Conservation (phyloP, 352 stramenopile species). For the Hyaloperonospora arabidopsidis region DNA sequence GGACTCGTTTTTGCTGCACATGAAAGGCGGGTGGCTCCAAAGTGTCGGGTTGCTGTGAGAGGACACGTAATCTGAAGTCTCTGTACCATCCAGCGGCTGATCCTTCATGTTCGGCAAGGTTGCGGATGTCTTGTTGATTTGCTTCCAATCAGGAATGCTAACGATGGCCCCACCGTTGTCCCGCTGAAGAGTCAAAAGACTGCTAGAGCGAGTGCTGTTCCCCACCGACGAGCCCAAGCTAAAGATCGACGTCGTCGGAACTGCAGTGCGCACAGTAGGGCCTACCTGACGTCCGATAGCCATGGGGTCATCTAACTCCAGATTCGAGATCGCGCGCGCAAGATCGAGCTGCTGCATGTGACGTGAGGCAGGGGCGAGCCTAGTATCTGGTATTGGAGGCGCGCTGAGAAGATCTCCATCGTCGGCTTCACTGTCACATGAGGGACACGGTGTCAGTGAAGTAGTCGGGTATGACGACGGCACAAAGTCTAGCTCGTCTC, state of each 20-base stretch:
- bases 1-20: slow-evolving; percentile 28
- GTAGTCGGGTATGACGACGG: slow-evolving; percentile 23
- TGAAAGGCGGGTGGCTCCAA: slow-evolving; percentile 60
- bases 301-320: slow-evolving; percentile 73
- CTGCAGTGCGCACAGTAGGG: slow-evolving; percentile 35
- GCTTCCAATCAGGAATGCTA: slow-evolving; percentile 50
- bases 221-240: slow-evolving; percentile 47
- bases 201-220: slow-evolving; percentile 39
- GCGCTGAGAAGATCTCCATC: slow-evolving; percentile 18
- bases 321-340: slow-evolving; percentile 62
- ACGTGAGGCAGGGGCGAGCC: slow-evolving; percentile 49
- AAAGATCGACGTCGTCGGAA: slow-evolving; percentile 62
- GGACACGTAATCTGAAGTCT: slow-evolving; percentile 30
- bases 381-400: slow-evolving; percentile 7
- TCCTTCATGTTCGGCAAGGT: slow-evolving; percentile 51
- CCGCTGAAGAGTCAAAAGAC: slow-evolving; percentile 41
- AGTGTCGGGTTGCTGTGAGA: slow-evolving; percentile 53
- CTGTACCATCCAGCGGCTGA: slow-evolving; percentile 18
- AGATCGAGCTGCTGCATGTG: slow-evolving; percentile 78
- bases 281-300: slow-evolving; percentile 52
- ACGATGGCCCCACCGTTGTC: slow-evolving; percentile 40
- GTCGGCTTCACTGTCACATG: slow-evolving; percentile 25
- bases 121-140: slow-evolving; percentile 48
- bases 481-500: slow-evolving; percentile 13
- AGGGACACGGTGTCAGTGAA: slow-evolving; percentile 29